Conservation (phyloP, 2,329 filamentous ascomycete genomes). For the Hymenoscyphus fraxineus region DNA sequence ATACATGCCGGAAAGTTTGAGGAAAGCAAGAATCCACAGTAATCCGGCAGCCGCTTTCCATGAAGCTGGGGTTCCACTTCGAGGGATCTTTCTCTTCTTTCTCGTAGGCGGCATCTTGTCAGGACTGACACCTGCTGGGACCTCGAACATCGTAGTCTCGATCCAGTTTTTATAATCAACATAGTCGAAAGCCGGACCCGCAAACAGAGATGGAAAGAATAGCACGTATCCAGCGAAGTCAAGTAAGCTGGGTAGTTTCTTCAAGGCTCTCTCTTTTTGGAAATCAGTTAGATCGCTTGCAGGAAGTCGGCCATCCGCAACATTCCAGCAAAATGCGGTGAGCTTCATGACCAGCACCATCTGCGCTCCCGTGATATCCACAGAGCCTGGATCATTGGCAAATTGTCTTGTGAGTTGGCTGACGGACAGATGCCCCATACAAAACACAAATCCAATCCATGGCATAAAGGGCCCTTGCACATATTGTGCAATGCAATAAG, state of each 20-base stretch:
- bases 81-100: constrained; percentile 87
- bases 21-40: constrained; percentile 73
- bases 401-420: constrained; percentile 83
- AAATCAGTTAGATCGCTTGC: constrained; percentile 77
- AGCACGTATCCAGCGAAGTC: constrained; percentile 89
- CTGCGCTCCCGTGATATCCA: constrained; percentile 93
- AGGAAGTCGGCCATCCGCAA: constrained; percentile 83
- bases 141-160: constrained; percentile 89
- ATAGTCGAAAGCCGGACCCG: constrained; percentile 90
- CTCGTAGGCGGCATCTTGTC: constrained; percentile 80
- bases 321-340: constrained; percentile 95
- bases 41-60: constrained; percentile 72
- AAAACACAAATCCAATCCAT: constrained; percentile 89
- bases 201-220: constrained; percentile 90
- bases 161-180: constrained; percentile 90
- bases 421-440: constrained; percentile 93
- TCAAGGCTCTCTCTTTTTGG: constrained; percentile 78
- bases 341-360: constrained; percentile 99
- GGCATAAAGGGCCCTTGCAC: constrained; percentile 92
- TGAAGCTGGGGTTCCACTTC: constrained; percentile 80
- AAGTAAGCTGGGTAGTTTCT: constrained; percentile 67
- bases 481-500: constrained; percentile 80
- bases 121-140: constrained; percentile 76
- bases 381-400: constrained; percentile 56
- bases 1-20: constrained; percentile 68